Percentiles rank a stretch among this genome's conserved stretches.
phyloP scores from a whole-genome alignment of 1,284 basidiomycete genomes.

The Singerocomus inundabilis region DNA sequence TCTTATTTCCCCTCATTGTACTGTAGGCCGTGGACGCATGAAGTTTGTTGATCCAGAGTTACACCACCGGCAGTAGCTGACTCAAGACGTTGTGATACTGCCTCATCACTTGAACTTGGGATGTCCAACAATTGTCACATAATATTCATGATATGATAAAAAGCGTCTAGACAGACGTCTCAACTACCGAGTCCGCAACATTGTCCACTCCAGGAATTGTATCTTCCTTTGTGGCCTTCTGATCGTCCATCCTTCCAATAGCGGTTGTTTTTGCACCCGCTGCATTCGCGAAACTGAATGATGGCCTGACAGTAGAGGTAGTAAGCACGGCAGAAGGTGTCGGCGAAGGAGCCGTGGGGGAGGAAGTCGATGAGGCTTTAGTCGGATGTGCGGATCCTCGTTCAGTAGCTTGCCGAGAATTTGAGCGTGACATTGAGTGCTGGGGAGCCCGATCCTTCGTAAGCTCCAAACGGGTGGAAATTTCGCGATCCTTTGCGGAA shows the following conservation, averaged over 20 bases:
- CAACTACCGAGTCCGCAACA: slow-evolving; percentile 40
- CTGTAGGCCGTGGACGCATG: slow-evolving; percentile 60
- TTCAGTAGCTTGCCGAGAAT: slow-evolving; percentile 60
- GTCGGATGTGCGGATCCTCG: slow-evolving; percentile 42
- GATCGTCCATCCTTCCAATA: slow-evolving; percentile 26
- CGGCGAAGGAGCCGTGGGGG: slow-evolving; percentile 32
- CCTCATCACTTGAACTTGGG: background rate
- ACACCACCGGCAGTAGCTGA: slow-evolving; percentile 27
- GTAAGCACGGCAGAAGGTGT: slow-evolving; percentile 30
- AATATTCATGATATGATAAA: slow-evolving; percentile 15
- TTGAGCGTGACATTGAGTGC: slow-evolving; percentile 66
- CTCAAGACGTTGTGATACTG: background rate
- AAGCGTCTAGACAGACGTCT: slow-evolving; percentile 34
- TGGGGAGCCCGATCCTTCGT: slow-evolving; percentile 50
- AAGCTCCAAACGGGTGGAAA: slow-evolving; percentile 63
- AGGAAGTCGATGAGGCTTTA: slow-evolving; percentile 33
- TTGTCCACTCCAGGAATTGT: slow-evolving; percentile 3
- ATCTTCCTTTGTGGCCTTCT: slow-evolving; percentile 25
- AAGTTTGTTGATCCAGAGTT: slow-evolving; percentile 64
- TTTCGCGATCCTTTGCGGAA: slow-evolving; percentile 71
- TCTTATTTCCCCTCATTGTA: background rate
- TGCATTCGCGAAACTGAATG: slow-evolving; percentile 69
- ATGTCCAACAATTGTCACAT: slow-evolving; percentile 14
- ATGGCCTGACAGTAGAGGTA: slow-evolving; percentile 52
- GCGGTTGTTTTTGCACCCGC: slow-evolving; percentile 43